Conservation (phyloP, 139 green algal species). For the Penium margaritaceum region DNA sequence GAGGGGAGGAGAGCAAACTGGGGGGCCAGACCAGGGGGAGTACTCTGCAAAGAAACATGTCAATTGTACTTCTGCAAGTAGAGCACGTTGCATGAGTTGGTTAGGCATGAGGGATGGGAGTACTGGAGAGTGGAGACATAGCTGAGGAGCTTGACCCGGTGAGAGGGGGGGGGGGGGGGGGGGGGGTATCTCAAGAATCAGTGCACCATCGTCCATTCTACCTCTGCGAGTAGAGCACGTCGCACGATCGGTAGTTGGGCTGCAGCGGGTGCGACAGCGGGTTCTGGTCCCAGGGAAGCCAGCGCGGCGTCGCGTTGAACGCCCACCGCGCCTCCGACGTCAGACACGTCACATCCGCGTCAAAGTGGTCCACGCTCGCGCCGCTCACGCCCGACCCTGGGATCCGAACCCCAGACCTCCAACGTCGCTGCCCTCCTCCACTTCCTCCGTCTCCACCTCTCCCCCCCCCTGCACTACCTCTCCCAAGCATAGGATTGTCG, state of each 20-base stretch:
- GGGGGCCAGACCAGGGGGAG: too few relatives aligned
- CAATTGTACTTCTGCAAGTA: too few relatives aligned
- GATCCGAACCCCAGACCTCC: too few relatives aligned
- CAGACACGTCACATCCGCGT: conserved; percentile 4
- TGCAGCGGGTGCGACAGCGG: not conserved
- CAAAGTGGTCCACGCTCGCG: not conserved
- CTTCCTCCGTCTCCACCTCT: too few relatives aligned
- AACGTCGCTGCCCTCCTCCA: too few relatives aligned
- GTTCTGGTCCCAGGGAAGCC: conserved; percentile 21
- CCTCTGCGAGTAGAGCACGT: conserved; percentile 10
- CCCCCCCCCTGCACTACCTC: too few relatives aligned
- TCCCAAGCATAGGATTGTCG: too few relatives aligned
- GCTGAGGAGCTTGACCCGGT: not conserved
- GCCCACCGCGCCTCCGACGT: not conserved
- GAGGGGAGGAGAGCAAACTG: too few relatives aligned
- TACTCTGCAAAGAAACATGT: too few relatives aligned
- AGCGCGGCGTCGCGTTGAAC: conserved; percentile 14
- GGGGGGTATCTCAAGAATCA: not conserved
- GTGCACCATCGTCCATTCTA: not conserved
- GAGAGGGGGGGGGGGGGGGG: not conserved
- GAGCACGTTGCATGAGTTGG: too few relatives aligned
- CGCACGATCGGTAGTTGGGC: conserved; percentile 28
- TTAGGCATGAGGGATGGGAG: not conserved
- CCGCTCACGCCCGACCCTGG: not conserved
- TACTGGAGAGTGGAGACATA: not conserved